Percentiles rank a stretch among this genome's conserved stretches.
phyloP scores from a whole-genome alignment of 2,329 filamentous ascomycete species.

The Neodidymelliopsis sp. region DNA sequence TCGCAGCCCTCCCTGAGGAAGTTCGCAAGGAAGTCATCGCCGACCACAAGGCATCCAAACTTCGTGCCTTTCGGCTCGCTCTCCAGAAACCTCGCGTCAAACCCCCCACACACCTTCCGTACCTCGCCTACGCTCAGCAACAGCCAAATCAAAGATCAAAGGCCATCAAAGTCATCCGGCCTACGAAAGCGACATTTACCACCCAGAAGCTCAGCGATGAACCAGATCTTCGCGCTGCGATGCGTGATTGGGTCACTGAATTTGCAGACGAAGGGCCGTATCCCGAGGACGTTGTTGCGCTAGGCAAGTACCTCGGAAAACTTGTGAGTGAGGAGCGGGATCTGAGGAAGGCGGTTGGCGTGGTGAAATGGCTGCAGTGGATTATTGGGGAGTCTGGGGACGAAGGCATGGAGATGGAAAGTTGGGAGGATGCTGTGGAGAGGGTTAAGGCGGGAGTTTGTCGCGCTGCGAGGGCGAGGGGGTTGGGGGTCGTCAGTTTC shows the following conservation, averaged over 20 bases:
- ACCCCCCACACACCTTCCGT: neutral
- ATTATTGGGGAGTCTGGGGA: slow-evolving; percentile 41
- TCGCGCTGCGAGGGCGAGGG: slow-evolving; percentile 53
- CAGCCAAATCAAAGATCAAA: neutral
- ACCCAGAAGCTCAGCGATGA: slow-evolving; percentile 62
- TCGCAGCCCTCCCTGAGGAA: slow-evolving; percentile 83
- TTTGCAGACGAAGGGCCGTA: slow-evolving; percentile 81
- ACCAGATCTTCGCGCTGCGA: slow-evolving; percentile 74
- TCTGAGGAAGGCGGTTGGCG: slow-evolving; percentile 73
- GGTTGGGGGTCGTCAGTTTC: slow-evolving; percentile 54
- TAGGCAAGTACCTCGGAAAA: slow-evolving; percentile 74
- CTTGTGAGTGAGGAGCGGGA: slow-evolving; percentile 81
- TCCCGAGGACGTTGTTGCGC: slow-evolving; percentile 75
- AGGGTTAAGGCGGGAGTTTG: slow-evolving; percentile 53
- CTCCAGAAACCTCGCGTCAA: slow-evolving; percentile 36
- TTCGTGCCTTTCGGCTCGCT: slow-evolving; percentile 37
- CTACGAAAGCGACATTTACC: slow-evolving; percentile 68
- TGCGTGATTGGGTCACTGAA: slow-evolving; percentile 77
- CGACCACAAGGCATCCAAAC: slow-evolving; percentile 63
- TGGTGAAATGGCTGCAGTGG: slow-evolving; percentile 70
- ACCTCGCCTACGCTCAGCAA: neutral
- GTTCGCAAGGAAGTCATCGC: slow-evolving; percentile 70
- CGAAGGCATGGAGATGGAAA: slow-evolving; percentile 18
- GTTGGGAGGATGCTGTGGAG: slow-evolving; percentile 50
- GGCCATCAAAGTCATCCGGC: slow-evolving; percentile 56